Evolutionary conservation across 2,329 filamentous ascomycete species (phyloP), one percentile per base, ranked within the genome.

Genomic region (Geosmithia putterillii): DNA sequence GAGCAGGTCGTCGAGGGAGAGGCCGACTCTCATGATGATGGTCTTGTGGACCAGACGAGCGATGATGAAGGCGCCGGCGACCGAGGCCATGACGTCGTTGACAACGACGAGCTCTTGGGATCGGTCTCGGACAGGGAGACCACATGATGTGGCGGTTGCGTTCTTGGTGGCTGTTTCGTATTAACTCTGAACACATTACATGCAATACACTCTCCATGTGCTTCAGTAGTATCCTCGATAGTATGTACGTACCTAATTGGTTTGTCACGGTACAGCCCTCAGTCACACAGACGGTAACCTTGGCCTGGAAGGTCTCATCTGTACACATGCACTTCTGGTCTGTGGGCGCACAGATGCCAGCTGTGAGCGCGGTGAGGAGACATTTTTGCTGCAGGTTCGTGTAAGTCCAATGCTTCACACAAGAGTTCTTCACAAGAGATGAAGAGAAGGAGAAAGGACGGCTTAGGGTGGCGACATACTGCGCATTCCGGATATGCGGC

Each of bases 11-110:
- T 51, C 48, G 44, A 51, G 45, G 36, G 43, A 41, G 40, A 52
- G 42, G 37, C 45, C 44, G 14, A 46, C 23, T 9, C 44, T 42
- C 5, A 36, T 38, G 17, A 36, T 34, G 42, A 41, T 60, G 15
- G 65, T 45, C 43, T 59, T 62, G 37, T 53, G 61, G 1, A 47
- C 52, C 7, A 71, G 58, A 18, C 71, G 65, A 10, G 69, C 55
- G 2, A 64, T 44, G 15, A 71, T 54, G 43, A 70, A 69, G 19
- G 62, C 46, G 41, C 51, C 60, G 2, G 63, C 59, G 3, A 69
- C 50, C 6, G 56, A 50, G 25, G 57, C 58, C 9, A 66, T 51
- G 45, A 48, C 28, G 49, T 60, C 51, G 46, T 55, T 54, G 2
- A 68, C 53, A 39, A 53, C 55, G 7, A 61, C 49, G 40, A 65